Conservation (phyloP, 2,329 filamentous ascomycete species). For the Conoideocrella luteorostrata region DNA sequence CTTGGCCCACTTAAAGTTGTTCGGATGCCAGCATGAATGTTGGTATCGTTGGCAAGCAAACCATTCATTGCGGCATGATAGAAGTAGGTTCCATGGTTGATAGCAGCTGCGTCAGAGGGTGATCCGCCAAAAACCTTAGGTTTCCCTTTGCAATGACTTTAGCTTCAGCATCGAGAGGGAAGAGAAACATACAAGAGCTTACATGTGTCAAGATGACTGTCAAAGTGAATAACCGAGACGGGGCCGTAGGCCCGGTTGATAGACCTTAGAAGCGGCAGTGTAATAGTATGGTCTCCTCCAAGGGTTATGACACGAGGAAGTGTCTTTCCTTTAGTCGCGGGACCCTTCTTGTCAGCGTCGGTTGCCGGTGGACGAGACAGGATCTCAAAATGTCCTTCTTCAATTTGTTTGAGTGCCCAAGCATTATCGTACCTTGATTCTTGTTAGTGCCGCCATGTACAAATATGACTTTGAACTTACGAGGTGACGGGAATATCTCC, state of each 20-base stretch:
- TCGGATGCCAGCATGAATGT: slow-evolving; percentile 72
- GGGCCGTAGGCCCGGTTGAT: slow-evolving; percentile 57
- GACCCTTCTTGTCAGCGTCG: slow-evolving; percentile 58
- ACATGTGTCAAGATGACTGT: slow-evolving; percentile 62
- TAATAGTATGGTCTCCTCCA: slow-evolving; percentile 58
- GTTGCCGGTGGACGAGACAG: slow-evolving; percentile 66
- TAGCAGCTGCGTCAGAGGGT: slow-evolving; percentile 60
- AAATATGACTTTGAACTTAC: too few species aligned
- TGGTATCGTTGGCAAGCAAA: slow-evolving; percentile 40
- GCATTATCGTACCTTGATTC: slow-evolving; percentile 78
- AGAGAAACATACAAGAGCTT: too few species aligned
- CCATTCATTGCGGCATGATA: slow-evolving; percentile 18
- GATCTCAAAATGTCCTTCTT: slow-evolving; percentile 74
- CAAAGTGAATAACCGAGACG: slow-evolving; percentile 56
- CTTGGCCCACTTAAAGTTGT: slow-evolving; percentile 56
- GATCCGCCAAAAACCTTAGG: slow-evolving; percentile 84
- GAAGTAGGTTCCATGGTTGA: slow-evolving; percentile 21
- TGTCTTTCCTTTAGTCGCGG: slow-evolving; percentile 66
- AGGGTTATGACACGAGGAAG: slow-evolving; percentile 77
- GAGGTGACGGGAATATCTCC: slow-evolving; percentile 81
- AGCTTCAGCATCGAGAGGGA: too few species aligned
- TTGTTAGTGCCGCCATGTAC: too few species aligned
- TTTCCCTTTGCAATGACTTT: too few species aligned
- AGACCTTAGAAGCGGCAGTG: slow-evolving; percentile 51
- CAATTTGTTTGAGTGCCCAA: slow-evolving; percentile 77